Evolutionary conservation across 2,329 filamentous ascomycete species (phyloP), one percentile per base, ranked within the genome.

Genomic region (Cryphonectria naterciae): DNA sequence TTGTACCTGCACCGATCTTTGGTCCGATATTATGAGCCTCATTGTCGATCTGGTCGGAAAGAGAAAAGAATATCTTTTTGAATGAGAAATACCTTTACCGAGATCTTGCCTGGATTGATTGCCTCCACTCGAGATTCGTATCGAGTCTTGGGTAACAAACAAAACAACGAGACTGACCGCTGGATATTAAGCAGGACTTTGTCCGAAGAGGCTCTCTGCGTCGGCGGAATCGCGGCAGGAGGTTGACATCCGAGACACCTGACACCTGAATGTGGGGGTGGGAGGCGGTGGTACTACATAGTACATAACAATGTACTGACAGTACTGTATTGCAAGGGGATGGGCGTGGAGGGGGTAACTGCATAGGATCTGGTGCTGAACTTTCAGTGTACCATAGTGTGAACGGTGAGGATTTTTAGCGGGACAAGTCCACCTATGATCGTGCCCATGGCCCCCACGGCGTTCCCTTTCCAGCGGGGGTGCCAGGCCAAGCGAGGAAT

Each of bases 181-280:
- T 65, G 22, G 19, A 43, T 39, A 43, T 39, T 2, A 41, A 37
- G 46, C 35, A 28, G 13, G 13, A 41, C 11, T 19, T 7, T 7
- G 65, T 67, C 35, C 17, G 49, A 58, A 37, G 35, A 67, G 65
- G 65, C 65, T 67, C 37, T 67, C 65, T 67, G 37, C 35, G 37
- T 49, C 54, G 67, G 56, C 54, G 49, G 32, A 13, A 69, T 56
- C 67, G 35, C 49, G 61, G 60, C 32, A 35, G 32, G n/a, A 58
- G 25, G 67, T 37, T 60, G 32, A 25, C 61, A 65, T n/a, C 67
- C 67, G 67, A 69, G 67, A 69, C 61, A 69, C 19, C n/a, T 41
- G 52, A 66, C 22, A 19, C 25, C 25, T n/a, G 46, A n/a, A 49
- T 32, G 56, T 63, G 56, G 58, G 32, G 54, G 37, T 4, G 19